These are phyloP conservation scores for Hygrocybe coccinea DNA, from an alignment of 768 basidiomycete species.

Conservation along the genomic window DNA sequence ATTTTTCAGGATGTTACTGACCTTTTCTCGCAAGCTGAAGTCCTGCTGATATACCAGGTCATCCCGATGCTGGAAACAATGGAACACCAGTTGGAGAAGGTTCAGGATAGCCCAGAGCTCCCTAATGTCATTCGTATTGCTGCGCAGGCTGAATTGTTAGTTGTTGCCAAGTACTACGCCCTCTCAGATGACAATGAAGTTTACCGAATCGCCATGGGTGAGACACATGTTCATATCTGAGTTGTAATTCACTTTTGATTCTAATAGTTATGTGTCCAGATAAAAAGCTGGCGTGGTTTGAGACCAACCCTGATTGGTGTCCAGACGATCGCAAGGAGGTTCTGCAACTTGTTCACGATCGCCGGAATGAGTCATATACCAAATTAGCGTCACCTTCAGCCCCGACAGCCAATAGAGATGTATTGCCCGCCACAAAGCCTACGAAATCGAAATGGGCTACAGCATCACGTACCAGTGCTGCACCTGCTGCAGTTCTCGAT, in stretches of 20 bases:
- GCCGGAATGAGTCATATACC: background rate
- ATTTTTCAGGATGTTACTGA: too few relatives aligned
- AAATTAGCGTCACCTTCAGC: background rate
- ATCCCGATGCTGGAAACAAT: too few relatives aligned
- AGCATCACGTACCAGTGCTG: background rate
- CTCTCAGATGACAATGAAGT: background rate
- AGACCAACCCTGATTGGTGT: background rate
- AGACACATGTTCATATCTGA: too few relatives aligned
- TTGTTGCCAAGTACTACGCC: background rate
- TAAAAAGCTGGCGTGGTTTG: background rate
- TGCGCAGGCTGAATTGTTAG: background rate
- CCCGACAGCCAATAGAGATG: background rate
- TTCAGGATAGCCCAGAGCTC: too few relatives aligned
- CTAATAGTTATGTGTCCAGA: background rate
- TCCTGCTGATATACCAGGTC: too few relatives aligned
- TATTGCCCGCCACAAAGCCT: too few relatives aligned
- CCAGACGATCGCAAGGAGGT: background rate
- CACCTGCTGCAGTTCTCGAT: background rate
- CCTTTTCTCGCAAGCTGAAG: too few relatives aligned
- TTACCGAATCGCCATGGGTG: background rate
- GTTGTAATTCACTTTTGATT: too few relatives aligned
- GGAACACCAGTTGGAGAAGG: too few relatives aligned
- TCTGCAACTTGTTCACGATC: background rate
- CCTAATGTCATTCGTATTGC: conserved; percentile 3
- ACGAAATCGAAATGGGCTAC: background rate